phyloP scores from a whole-genome alignment of 352 stramenopile genomes.

The Lagenidium sp. region DNA sequence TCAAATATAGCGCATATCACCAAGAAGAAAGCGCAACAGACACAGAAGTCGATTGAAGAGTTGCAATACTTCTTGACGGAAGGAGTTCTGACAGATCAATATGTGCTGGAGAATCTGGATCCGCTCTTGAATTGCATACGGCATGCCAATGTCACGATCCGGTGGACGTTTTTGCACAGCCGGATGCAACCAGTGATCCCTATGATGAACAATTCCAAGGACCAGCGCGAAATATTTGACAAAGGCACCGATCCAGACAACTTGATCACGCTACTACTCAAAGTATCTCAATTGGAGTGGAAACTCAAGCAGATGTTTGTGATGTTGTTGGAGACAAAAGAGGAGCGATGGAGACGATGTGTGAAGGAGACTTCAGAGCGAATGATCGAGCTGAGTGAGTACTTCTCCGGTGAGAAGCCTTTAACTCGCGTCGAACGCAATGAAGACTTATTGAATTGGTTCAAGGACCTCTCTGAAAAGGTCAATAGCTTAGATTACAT shows the following conservation, averaged over 20 bases:
- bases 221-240: conserved; percentile 80
- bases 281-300: conserved; percentile 92
- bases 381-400: conserved; percentile 90
- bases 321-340: conserved; percentile 84
- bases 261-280: conserved; percentile 89
- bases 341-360: conserved; percentile 87
- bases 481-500: conserved; percentile 87
- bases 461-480: conserved; percentile 87
- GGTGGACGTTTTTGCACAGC: conserved; percentile 94
- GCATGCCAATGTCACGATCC: conserved; percentile 89
- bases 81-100: conserved; percentile 89
- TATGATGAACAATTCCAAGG: conserved; percentile 82
- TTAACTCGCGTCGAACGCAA: conserved; percentile 90
- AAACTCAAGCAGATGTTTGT: conserved; percentile 93
- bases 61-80: conserved; percentile 89
- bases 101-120: conserved; percentile 90
- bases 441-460: conserved; percentile 92
- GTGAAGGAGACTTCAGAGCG: conserved; percentile 85
- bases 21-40: conserved; percentile 82
- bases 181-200: conserved; percentile 76
- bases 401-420: conserved; percentile 91
- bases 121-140: conserved; percentile 88
- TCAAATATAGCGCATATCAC: conserved; percentile 87
- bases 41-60: conserved; percentile 80
- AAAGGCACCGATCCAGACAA: conserved; percentile 75